Percentiles rank a stretch among this genome's conserved stretches.
phyloP scores from a whole-genome alignment of 768 basidiomycete species.

The Gymnopilus junonius region DNA sequence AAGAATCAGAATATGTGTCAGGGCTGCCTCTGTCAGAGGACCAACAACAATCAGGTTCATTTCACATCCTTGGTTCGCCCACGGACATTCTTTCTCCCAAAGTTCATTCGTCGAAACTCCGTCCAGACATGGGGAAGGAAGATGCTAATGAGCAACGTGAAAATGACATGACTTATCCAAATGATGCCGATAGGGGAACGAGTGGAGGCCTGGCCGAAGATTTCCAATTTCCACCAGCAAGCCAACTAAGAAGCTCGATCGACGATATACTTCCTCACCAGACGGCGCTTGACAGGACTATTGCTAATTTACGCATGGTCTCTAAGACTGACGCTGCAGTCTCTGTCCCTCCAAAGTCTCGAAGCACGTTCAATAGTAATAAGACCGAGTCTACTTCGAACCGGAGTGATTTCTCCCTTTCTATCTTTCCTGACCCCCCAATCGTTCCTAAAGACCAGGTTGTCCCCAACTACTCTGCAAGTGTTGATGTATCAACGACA shows the following conservation, averaged over 20 bases:
- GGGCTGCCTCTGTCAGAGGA: not conserved
- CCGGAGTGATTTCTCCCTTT: slow-evolving; percentile 68
- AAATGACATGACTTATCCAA: not conserved
- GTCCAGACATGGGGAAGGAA: not conserved
- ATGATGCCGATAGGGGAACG: not conserved
- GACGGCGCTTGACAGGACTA: slow-evolving; percentile 65
- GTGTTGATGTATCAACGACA: not conserved
- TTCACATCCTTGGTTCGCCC: not conserved
- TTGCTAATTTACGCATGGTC: slow-evolving; percentile 58
- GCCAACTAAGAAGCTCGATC: slow-evolving; percentile 39
- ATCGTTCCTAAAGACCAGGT: slow-evolving; percentile 6
- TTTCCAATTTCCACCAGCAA: slow-evolving; percentile 6
- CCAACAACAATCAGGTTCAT: not conserved
- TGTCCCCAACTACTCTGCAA: slow-evolving; percentile 1
- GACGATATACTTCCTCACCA: slow-evolving; percentile 63
- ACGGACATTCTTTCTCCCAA: not conserved
- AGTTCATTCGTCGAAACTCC: not conserved
- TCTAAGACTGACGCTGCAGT: slow-evolving; percentile 23
- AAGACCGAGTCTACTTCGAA: slow-evolving; percentile 39
- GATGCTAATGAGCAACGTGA: not conserved
- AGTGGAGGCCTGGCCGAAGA: not conserved
- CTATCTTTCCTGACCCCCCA: slow-evolving; percentile 72
- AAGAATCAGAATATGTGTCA: not conserved
- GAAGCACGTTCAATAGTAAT: slow-evolving; percentile 22
- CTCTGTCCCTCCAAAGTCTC: slow-evolving; percentile 7